A percentile compares a stretch with the other conserved stretches of the same genome.
phyloP scores from a whole-genome alignment of 768 basidiomycete species.

The Lenzites betulinus region DNA sequence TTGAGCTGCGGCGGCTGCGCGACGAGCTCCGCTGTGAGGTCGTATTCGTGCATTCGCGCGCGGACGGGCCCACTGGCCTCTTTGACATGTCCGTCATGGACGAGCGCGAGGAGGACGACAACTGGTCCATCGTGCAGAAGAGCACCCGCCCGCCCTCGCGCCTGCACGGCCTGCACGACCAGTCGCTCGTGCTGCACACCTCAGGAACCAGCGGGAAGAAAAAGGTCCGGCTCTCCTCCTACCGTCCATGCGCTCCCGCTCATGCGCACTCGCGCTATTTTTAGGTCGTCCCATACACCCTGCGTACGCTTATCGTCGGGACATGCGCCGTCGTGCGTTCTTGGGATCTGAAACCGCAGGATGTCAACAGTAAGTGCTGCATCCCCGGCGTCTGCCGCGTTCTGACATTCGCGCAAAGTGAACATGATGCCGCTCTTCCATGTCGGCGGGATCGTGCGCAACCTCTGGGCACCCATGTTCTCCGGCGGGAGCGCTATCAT shows the following conservation, averaged over 20 bases:
- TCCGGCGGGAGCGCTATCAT: conserved; percentile 58
- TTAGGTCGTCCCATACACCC: conserved; percentile 46
- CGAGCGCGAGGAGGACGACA: conserved; percentile 15
- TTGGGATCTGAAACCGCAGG: conserved; percentile 41
- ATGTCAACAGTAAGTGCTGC: conserved; percentile 48
- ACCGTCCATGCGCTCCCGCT: background rate
- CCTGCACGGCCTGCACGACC: conserved; percentile 45
- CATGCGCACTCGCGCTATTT: background rate
- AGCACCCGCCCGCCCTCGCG: conserved; percentile 27
- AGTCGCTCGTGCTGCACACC: conserved; percentile 58
- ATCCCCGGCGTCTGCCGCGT: conserved; percentile 37
- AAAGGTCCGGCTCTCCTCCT: conserved; percentile 25
- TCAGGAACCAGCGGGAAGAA: conserved; percentile 63
- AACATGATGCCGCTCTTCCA: conserved; percentile 54
- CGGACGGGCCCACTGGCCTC: conserved; percentile 40
- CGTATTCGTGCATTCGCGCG: conserved; percentile 37
- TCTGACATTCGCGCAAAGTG: conserved; percentile 14
- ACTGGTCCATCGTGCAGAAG: conserved; percentile 16
- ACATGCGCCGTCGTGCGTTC: conserved; percentile 47
- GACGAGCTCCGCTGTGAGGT: conserved; percentile 43
- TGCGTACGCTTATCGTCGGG: conserved; percentile 45
- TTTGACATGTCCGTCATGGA: conserved; percentile 41
- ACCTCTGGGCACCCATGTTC: conserved; percentile 56
- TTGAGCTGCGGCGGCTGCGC: conserved; percentile 37
- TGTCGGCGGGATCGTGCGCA: conserved; percentile 61